Evolutionary conservation across 495 filamentous ascomycete genomes (phyloP).

Genomic region (Aspergillus funiculosus): DNA sequence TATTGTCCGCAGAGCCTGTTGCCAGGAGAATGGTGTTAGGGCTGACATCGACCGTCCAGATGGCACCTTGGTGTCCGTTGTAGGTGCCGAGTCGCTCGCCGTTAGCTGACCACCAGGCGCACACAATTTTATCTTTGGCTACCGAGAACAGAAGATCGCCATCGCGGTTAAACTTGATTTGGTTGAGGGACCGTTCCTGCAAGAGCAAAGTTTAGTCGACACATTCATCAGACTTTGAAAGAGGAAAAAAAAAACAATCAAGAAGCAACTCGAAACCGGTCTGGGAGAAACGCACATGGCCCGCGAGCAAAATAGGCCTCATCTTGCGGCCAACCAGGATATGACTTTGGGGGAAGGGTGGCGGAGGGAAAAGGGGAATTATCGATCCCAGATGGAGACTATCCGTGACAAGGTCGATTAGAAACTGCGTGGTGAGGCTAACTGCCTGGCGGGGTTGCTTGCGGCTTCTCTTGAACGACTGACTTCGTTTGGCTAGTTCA

Average conservation of each 20-base stretch:
- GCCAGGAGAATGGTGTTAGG: constrained; percentile 90
- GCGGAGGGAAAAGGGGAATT: constrained; percentile 6
- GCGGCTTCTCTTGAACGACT: constrained; percentile 39
- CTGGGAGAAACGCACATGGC: constrained; percentile 60
- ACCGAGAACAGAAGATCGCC: constrained; percentile 97
- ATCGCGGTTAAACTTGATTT: constrained; percentile 96
- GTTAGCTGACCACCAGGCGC: constrained; percentile 90
- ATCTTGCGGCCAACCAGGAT: constrained; percentile 47
- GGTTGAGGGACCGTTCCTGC: constrained; percentile 91
- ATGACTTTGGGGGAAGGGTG: constrained; percentile 14
- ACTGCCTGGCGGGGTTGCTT: constrained; percentile 37
- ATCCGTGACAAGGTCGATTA: constrained; percentile 18
- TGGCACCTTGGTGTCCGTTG: constrained; percentile 90
- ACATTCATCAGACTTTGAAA: constrained; percentile 17
- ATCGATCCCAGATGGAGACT: constrained; percentile 19
- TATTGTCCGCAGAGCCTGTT: constrained; percentile 95
- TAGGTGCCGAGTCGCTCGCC: constrained; percentile 95
- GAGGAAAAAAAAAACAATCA: constrained; percentile 14
- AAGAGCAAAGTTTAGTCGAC: constrained; percentile 16
- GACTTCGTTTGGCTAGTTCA: constrained; percentile 34
- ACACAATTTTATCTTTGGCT: constrained; percentile 94
- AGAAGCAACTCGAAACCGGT: not conserved
- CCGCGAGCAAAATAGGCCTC: constrained; percentile 91
- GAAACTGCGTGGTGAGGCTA: constrained; percentile 23
- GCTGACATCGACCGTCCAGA: constrained; percentile 98